phyloP scores from a whole-genome alignment of 768 basidiomycete genomes.

The Psilocybe cubensis region DNA sequence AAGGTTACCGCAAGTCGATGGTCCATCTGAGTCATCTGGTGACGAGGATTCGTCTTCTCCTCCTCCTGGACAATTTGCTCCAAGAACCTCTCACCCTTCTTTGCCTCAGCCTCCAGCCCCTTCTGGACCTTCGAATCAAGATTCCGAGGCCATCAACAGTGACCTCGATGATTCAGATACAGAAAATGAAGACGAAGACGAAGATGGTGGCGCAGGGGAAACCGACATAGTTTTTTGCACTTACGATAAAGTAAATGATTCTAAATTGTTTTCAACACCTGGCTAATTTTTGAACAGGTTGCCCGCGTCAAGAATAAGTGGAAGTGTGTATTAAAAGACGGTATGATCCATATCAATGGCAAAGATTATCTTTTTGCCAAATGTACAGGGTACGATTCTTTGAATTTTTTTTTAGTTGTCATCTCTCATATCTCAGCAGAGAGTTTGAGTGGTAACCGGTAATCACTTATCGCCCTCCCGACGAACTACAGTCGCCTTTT shows the following conservation, averaged over 20 bases:
- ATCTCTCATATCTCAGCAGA: constrained; percentile 23
- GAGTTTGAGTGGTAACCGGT: constrained; percentile 45
- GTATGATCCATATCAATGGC: constrained; percentile 96
- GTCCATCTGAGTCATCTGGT: constrained; percentile 72
- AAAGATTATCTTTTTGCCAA: constrained; percentile 97
- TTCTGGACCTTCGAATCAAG: constrained; percentile 40
- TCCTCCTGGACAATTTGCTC: constrained; percentile 66
- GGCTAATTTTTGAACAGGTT: constrained; percentile 56
- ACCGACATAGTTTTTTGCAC: constrained; percentile 97
- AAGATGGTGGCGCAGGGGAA: constrained; percentile 73
- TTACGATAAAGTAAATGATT: constrained; percentile 84
- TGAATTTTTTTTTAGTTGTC: neutral
- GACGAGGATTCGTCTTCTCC: constrained; percentile 69
- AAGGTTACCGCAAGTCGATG: constrained; percentile 80
- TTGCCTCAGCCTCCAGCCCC: constrained; percentile 62
- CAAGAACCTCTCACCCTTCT: constrained; percentile 74
- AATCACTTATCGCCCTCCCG: neutral
- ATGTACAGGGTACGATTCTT: constrained; percentile 81
- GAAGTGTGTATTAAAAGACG: constrained; percentile 98
- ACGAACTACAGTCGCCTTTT: neutral
- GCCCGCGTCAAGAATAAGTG: constrained; percentile 99
- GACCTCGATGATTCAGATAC: constrained; percentile 96
- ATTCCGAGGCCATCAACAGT: constrained; percentile 91
- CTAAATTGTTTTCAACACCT: constrained; percentile 1
- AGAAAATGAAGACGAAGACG: constrained; percentile 82